Base-by-base conservation (phyloP, 78 protist genomes). In the Parvularia atlantis region DNA sequence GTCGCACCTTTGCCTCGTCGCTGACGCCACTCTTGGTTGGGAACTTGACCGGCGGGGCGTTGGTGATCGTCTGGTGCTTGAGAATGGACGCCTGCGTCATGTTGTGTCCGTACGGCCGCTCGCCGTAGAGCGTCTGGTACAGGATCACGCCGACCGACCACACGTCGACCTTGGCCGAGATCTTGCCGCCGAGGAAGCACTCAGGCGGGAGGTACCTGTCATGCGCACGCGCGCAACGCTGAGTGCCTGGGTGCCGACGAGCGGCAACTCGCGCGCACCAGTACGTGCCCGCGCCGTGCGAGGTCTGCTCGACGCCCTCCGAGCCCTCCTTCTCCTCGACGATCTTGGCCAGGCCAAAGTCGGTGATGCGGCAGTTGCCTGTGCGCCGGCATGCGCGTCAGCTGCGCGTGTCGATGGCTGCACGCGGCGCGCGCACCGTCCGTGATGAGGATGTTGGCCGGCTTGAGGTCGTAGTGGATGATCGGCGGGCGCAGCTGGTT, bases 401-500 rank as follows among this genome's bases (percentile, higher is more conserved):
- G 63, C 16, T 61, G n/a, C n/a, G n/a, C n/a, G n/a, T n/a, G n/a
- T n/a, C n/a, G n/a, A n/a, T n/a, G n/a, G n/a, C n/a, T n/a, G n/a
- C n/a, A n/a, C n/a, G n/a, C 28, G 48, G 59, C 71, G 1, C 17
- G 30, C 30, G 72, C 76, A 10, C 75, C 19, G 40, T 52, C n/a
- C n/a, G n/a, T 28, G 26, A 83, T 65, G 56, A 89, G 46, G 37
- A 93, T 66, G 60, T 93, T 93, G 19, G 73, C 95, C 0, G 97
- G 97, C 82, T 93, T 93, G 66, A 93, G 84, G 72, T 93, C 97
- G 69, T 88, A 93, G 72, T 93, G 97, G 48, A 93, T 91, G 41
- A 93, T 71, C 17, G 69, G 74, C 40, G 44, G 73, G 26, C 28
- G n/a, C 16, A 50, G 61, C 11, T 48, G 14, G 84, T 40, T 65